phyloP scores from a whole-genome alignment of 2,329 filamentous ascomycete genomes.

The Aspergillus hortae region DNA sequence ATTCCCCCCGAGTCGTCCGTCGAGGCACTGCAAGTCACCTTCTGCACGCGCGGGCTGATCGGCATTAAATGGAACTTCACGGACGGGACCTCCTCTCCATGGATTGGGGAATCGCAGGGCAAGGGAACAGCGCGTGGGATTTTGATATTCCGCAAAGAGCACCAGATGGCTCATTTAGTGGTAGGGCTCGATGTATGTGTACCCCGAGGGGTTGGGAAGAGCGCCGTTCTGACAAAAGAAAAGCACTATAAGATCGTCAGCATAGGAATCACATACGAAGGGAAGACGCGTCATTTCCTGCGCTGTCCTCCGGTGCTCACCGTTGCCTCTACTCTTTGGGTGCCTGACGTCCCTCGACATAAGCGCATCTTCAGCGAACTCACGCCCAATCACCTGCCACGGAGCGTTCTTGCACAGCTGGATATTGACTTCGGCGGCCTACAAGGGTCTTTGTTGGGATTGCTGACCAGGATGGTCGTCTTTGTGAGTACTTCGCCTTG shows the following conservation, averaged over 20 bases:
- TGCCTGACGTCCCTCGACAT: neutral
- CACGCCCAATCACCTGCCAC: too few relatives aligned
- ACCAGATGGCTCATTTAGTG: neutral
- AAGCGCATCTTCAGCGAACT: neutral
- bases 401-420: neutral
- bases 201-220: neutral
- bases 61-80: neutral
- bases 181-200: neutral
- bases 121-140: neutral
- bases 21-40: neutral
- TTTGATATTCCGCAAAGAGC: neutral
- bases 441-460: neutral
- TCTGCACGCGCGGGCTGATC: neutral
- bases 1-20: neutral
- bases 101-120: neutral
- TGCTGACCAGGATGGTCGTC: neutral
- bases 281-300: neutral
- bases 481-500: neutral
- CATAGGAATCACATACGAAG: neutral
- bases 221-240: neutral
- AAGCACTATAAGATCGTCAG: neutral
- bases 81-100: neutral
- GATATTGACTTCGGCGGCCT: neutral
- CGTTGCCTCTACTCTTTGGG: neutral
- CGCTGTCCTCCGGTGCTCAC: neutral